These are phyloP conservation scores for Zymoseptoria tritici DNA, from an alignment of 2,329 filamentous ascomycete species.

Conservation along the genomic window DNA sequence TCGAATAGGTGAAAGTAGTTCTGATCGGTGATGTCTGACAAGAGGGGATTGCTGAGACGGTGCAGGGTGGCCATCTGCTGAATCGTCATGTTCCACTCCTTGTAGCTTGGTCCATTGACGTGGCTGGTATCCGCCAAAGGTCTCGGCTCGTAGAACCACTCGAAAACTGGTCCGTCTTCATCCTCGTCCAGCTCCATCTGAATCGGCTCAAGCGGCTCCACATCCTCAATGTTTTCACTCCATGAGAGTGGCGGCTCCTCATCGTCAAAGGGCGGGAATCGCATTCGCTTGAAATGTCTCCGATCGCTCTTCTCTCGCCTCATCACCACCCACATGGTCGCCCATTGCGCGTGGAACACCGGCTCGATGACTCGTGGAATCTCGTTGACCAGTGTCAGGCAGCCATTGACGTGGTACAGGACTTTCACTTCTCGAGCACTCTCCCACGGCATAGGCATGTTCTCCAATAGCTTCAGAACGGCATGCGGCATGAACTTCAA, in stretches of 20 bases:
- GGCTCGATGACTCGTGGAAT: slow-evolving; percentile 94
- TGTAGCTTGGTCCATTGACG: slow-evolving; percentile 95
- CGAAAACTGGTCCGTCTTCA: slow-evolving; percentile 82
- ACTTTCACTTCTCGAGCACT: slow-evolving; percentile 94
- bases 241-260: slow-evolving; percentile 96
- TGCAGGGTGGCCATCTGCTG: slow-evolving; percentile 96
- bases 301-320: slow-evolving; percentile 94
- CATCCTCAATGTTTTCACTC: slow-evolving; percentile 98
- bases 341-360: slow-evolving; percentile 97
- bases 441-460: slow-evolving; percentile 99
- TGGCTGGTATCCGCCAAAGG: slow-evolving; percentile 85
- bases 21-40: slow-evolving; percentile 87
- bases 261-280: slow-evolving; percentile 96
- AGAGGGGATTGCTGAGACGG: slow-evolving; percentile 78
- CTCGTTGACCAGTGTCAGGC: slow-evolving; percentile 93
- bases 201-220: slow-evolving; percentile 93
- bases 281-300: slow-evolving; percentile 95
- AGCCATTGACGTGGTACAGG: slow-evolving; percentile 95
- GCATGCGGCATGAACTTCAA: slow-evolving; percentile 99
- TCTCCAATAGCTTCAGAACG: slow-evolving; percentile 92
- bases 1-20: slow-evolving; percentile 99
- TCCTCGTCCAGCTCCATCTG: slow-evolving; percentile 96
- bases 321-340: slow-evolving; percentile 99
- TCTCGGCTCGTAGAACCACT: slow-evolving; percentile 96
- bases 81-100: slow-evolving; percentile 84